These are phyloP conservation scores for Dalbergia cultrata DNA, from an alignment of 306 rosid genomes.

Conservation along the genomic window DNA sequence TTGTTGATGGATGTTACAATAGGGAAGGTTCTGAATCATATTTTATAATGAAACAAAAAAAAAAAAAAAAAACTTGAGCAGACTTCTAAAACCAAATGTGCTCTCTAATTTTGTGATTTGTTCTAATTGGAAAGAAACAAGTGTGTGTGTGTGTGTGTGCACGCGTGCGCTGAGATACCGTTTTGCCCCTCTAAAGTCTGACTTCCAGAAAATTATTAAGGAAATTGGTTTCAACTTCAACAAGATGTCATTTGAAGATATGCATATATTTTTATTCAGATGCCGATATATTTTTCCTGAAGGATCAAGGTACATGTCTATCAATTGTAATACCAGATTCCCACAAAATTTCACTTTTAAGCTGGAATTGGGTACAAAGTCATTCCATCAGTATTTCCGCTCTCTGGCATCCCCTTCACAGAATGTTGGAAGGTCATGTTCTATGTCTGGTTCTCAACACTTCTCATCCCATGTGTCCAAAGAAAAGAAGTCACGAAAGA, in stretches of 20 bases:
- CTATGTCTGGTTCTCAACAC: slow-evolving; percentile 54
- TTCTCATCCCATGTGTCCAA: slow-evolving; percentile 61
- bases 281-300: slow-evolving; percentile 46
- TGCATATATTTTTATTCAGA: slow-evolving; percentile 58
- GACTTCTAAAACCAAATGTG: not conserved
- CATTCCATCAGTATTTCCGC: slow-evolving; percentile 51
- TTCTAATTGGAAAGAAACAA: slow-evolving; percentile 7
- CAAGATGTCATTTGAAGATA: slow-evolving; percentile 21
- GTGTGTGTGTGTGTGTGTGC: not conserved
- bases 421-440: slow-evolving; percentile 50
- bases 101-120: not conserved
- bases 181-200: slow-evolving; percentile 21
- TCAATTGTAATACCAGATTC: slow-evolving; percentile 45
- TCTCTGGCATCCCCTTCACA: slow-evolving; percentile 58
- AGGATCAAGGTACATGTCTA: slow-evolving; percentile 48
- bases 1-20: slow-evolving; percentile 1
- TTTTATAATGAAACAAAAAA: slow-evolving; percentile 9
- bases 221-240: slow-evolving; percentile 24
- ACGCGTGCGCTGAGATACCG: not conserved
- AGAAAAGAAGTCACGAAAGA: slow-evolving; percentile 78
- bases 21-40: slow-evolving; percentile 30
- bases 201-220: slow-evolving; percentile 6
- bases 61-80: not conserved
- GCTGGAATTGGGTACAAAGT: slow-evolving; percentile 48
- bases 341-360: slow-evolving; percentile 47